These are phyloP conservation scores for Skeletonema menzelii DNA, from an alignment of 108 stramenopile species.

Conservation along the genomic window DNA sequence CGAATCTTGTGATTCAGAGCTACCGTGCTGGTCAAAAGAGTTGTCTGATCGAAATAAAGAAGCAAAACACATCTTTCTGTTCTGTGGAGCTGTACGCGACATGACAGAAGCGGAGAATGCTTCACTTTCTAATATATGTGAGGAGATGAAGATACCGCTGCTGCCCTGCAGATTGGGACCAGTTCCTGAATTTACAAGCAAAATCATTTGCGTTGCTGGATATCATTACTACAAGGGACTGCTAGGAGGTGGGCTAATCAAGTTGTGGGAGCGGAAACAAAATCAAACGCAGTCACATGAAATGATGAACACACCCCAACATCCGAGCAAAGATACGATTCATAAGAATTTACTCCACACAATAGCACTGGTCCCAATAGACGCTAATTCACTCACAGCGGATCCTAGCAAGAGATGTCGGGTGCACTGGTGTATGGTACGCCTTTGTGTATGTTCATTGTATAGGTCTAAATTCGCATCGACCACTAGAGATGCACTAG, in stretches of 20 bases:
- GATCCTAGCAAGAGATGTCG: conserved; percentile 52
- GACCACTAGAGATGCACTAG: conserved; percentile 12
- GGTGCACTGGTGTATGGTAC: conserved; percentile 67
- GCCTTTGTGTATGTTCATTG: conserved; percentile 62
- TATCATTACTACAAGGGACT: conserved; percentile 52
- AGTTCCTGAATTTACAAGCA: conserved; percentile 77
- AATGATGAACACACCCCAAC: not conserved
- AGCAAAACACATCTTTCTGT: conserved; percentile 44
- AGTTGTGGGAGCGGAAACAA: conserved; percentile 29
- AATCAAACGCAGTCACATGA: conserved; percentile 3
- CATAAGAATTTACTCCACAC: conserved; percentile 45
- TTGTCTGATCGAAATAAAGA: conserved; percentile 3
- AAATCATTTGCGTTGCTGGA: conserved; percentile 67
- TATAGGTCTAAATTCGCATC: conserved; percentile 73
- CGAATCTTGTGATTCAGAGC: conserved; percentile 65
- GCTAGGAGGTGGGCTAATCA: conserved; percentile 32
- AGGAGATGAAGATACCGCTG: conserved; percentile 34
- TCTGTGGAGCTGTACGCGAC: conserved; percentile 78
- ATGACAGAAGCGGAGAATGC: conserved; percentile 55
- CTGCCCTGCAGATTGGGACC: conserved; percentile 66
- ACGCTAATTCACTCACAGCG: conserved; percentile 22
- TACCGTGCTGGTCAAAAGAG: conserved; percentile 59
- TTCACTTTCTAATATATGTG: conserved; percentile 49
- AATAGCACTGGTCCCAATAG: conserved; percentile 53
- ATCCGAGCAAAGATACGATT: not conserved